Conservation (phyloP, 257 asterid species). For the Parsonsia alboflavescens region DNA sequence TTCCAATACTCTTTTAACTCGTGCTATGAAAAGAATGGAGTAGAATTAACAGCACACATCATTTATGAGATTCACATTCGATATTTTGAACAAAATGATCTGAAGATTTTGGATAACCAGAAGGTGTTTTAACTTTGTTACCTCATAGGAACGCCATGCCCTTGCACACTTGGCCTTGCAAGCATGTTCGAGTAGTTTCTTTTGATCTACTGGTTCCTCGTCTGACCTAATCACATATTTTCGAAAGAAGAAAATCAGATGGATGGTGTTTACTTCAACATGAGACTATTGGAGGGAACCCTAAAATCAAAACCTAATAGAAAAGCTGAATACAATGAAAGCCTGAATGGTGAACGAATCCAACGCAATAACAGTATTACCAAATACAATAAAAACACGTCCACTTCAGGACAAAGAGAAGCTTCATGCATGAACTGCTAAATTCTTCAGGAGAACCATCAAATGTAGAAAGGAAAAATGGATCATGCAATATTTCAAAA, state of each 20-base stretch:
- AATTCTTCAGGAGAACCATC: too few species aligned
- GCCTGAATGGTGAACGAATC: too few species aligned
- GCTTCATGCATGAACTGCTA: neutral
- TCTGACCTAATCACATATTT: conserved; percentile 49
- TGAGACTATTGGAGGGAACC: neutral
- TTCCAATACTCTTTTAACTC: neutral
- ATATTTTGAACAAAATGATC: neutral
- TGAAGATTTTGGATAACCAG: neutral
- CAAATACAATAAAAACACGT: neutral
- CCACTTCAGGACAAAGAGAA: neutral
- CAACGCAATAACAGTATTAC: neutral
- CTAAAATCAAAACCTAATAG: neutral
- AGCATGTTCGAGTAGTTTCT: conserved; percentile 61
- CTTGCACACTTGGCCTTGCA: conserved; percentile 82
- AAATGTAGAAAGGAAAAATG: too few species aligned
- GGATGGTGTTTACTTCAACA: neutral
- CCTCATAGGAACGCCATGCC: conserved; percentile 74
- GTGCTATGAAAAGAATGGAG: too few species aligned
- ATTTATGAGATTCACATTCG: neutral
- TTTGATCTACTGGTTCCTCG: conserved; percentile 80
- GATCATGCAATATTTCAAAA: neutral
- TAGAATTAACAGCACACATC: too few species aligned
- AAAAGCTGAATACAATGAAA: neutral
- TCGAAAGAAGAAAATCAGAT: neutral
- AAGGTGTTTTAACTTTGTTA: conserved; percentile 1